These are phyloP conservation scores for Ascosphaera apis DNA, from an alignment of 2,329 filamentous ascomycete genomes.

Conservation along the genomic window DNA sequence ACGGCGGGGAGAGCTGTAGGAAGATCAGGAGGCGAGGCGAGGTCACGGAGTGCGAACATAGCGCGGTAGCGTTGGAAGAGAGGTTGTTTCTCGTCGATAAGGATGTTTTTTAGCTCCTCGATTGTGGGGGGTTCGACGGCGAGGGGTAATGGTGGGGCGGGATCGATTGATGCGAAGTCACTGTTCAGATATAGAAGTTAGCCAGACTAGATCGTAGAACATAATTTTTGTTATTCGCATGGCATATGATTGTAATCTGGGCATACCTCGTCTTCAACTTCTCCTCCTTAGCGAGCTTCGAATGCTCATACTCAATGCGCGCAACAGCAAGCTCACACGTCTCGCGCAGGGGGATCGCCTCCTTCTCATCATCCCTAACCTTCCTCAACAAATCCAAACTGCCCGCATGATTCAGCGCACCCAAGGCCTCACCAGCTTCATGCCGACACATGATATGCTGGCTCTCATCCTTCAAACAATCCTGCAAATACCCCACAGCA, in stretches of 20 bases:
- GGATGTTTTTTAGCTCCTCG: constrained; percentile 46
- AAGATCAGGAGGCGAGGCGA: constrained; percentile 78
- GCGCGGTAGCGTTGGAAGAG: constrained; percentile 88
- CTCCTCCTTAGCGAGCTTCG: constrained; percentile 45
- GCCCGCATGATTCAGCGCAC: constrained; percentile 53
- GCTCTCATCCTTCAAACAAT: constrained; percentile 50
- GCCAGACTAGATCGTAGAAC: constrained; percentile 6
- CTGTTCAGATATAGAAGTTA: constrained; percentile 26
- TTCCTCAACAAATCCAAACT: constrained; percentile 52
- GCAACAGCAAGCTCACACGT: constrained; percentile 95
- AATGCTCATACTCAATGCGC: constrained; percentile 81
- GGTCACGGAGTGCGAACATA: constrained; percentile 92
- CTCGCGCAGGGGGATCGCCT: constrained; percentile 66
- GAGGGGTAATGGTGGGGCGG: constrained; percentile 67
- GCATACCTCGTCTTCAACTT: constrained; percentile 57
- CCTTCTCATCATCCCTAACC: constrained; percentile 50
- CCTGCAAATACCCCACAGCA: constrained; percentile 47
- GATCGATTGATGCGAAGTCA: constrained; percentile 88
- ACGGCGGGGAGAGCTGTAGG: constrained; percentile 78
- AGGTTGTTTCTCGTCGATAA: constrained; percentile 57
- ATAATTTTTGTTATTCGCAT: background rate
- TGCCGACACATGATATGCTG: constrained; percentile 93
- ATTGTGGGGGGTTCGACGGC: constrained; percentile 39
- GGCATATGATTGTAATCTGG: background rate
- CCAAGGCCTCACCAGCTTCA: constrained; percentile 86